Evolutionary conservation across 331 rosid species (phyloP), one percentile per base, ranked within the genome.

Genomic region (Malus hybrid): DNA sequence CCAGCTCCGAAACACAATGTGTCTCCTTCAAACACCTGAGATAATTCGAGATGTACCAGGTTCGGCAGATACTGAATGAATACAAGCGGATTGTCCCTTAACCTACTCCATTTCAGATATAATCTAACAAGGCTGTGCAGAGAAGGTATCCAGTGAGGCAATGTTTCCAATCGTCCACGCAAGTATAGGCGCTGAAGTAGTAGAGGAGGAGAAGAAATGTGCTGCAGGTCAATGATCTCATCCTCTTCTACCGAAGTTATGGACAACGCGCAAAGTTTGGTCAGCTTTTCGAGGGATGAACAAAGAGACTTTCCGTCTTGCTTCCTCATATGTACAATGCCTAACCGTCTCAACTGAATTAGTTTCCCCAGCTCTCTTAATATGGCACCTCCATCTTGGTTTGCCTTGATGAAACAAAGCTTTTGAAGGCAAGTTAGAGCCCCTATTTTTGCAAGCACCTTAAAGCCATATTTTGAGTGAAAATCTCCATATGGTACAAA

Each of bases 261-360:
- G 3, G 54, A 10, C 54, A 79, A 9, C 1, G 46, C 29, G 4
- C 69, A 59, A 31, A 79, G 83, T 15, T 42, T 46, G 16, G 19
- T 73, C 7, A 79, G 60, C 50, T n/a, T 44, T 18, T 72, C 63
- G 6, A 79, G 32, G 22, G 78, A 79, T 14, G 79, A 67, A 77
- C 78, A 79, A 1, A 79, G 55, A 42, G 42, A 31, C 33, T 36
- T 9, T 28, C 75, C 75, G 19, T 79, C 32, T 32, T 79, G 65
- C 2, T 16, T 62, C 59, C 55, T 68, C 22, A 79, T 7, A 14
- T 65, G 22, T 5, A 67, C 54, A n/a, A 79, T 24, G 33, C 60
- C 70, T 31, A 79, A 70, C 24, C 57, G 33, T 71, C 76, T 69
- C 50, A 80, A 28, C 20, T 75, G 80, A 20, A 18, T 69, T 31